These are phyloP conservation scores for Didymella keratinophila DNA, from an alignment of 2,329 filamentous ascomycete genomes.

Conservation along the genomic window DNA sequence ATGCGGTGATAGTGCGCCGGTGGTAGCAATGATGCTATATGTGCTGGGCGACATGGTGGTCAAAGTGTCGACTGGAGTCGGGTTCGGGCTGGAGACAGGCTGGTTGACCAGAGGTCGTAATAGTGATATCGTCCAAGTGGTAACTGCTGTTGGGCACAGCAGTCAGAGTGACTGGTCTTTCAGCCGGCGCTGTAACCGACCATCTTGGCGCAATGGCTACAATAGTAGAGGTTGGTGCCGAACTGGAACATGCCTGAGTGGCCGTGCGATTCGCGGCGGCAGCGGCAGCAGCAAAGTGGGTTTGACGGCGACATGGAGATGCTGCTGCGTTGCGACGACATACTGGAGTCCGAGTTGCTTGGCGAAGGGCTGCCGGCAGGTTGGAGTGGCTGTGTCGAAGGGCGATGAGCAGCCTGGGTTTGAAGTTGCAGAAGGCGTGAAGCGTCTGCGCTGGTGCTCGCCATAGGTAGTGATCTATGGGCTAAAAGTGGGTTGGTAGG, in stretches of 20 bases:
- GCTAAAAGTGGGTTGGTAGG: slow-evolving; percentile 49
- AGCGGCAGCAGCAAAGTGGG: slow-evolving; percentile 45
- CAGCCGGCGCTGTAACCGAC: slow-evolving; percentile 50
- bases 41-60: slow-evolving; percentile 1
- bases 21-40: slow-evolving; percentile 18
- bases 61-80: slow-evolving; percentile 1
- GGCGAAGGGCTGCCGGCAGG: slow-evolving; percentile 22
- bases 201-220: slow-evolving; percentile 51
- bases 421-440: slow-evolving; percentile 52
- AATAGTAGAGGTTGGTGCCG: slow-evolving; percentile 53
- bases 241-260: slow-evolving; percentile 46
- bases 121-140: background rate
- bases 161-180: slow-evolving; percentile 12
- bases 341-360: slow-evolving; percentile 23
- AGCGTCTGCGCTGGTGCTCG: slow-evolving; percentile 34
- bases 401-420: slow-evolving; percentile 48
- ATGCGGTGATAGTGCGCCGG: slow-evolving; percentile 7
- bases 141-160: background rate
- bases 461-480: slow-evolving; percentile 36
- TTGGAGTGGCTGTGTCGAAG: slow-evolving; percentile 39
- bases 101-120: slow-evolving; percentile 1
- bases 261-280: slow-evolving; percentile 41
- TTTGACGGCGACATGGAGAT: slow-evolving; percentile 23
- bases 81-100: background rate
- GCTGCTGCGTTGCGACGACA: slow-evolving; percentile 24